These are phyloP conservation scores for Plantago coronopus DNA, from an alignment of 305 asterid genomes.

Conservation along the genomic window DNA sequence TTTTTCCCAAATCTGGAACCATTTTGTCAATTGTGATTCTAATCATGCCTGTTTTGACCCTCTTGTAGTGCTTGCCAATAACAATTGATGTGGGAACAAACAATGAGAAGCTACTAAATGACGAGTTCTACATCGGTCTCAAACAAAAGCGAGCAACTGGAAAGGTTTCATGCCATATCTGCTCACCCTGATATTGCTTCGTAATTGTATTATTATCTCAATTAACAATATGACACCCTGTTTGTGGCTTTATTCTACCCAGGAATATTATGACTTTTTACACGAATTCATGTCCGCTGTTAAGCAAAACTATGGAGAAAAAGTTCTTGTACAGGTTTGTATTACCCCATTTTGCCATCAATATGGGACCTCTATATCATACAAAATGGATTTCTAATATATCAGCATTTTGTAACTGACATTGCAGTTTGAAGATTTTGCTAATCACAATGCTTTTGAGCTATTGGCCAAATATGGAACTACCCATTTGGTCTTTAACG, in stretches of 20 bases:
- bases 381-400: constrained; percentile 15
- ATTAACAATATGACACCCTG: neutral
- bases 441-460: constrained; percentile 86
- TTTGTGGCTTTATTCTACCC: constrained; percentile 11
- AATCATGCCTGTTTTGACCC: constrained; percentile 4
- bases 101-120: constrained; percentile 58
- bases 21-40: constrained; percentile 11
- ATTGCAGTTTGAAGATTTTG: constrained; percentile 83
- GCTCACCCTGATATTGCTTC: neutral
- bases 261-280: constrained; percentile 71
- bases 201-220: neutral
- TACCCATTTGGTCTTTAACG: constrained; percentile 78
- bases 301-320: constrained; percentile 69
- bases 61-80: constrained; percentile 64
- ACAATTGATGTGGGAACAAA: constrained; percentile 90
- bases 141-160: constrained; percentile 70
- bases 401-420: constrained; percentile 13
- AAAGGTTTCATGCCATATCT: constrained; percentile 34
- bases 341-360: constrained; percentile 4
- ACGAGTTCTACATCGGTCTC: constrained; percentile 85
- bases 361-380: constrained; percentile 2
- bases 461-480: constrained; percentile 78
- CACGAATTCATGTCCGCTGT: constrained; percentile 85
- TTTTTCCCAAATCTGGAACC: neutral
- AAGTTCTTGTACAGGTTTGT: constrained; percentile 73